A percentile compares a stretch with the other conserved stretches of the same genome.
Conservation (phyloP, 495 filamentous ascomycete species). For the Annulohypoxylon bovei region DNA sequence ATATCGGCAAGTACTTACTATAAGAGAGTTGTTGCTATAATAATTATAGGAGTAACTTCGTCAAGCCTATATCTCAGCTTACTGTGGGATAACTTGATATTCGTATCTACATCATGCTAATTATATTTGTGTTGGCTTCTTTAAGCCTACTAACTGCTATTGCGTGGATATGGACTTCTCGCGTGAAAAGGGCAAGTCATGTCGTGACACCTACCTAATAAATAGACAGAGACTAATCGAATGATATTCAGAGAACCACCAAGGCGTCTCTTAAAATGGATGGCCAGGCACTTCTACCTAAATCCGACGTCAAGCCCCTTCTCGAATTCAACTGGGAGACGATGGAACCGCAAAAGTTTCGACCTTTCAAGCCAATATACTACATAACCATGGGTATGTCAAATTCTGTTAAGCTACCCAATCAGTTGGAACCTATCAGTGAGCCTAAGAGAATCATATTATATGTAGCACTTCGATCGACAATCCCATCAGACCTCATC, state of each 20-base stretch:
- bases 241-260: not conserved
- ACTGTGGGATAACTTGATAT: not conserved
- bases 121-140: not conserved
- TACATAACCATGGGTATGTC: slow-evolving; percentile 76
- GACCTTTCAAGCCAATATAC: slow-evolving; percentile 77
- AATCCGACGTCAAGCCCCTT: slow-evolving; percentile 61
- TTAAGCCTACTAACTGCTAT: not conserved
- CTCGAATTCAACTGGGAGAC: slow-evolving; percentile 67
- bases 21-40: not conserved
- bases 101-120: not conserved
- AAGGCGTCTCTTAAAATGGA: not conserved
- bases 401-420: not conserved
- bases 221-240: not conserved
- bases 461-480: slow-evolving; percentile 54
- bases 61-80: not conserved
- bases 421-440: not conserved
- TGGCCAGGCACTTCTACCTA: not conserved
- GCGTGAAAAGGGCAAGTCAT: not conserved
- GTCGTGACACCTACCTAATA: not conserved
- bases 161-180: not conserved
- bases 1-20: not conserved
- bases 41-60: not conserved
- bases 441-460: not conserved
- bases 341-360: slow-evolving; percentile 67
- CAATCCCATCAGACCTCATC: slow-evolving; percentile 69